Percentiles rank a stretch among this genome's conserved stretches.
These are phyloP conservation scores for Sporobolomyces phaffii DNA, from an alignment of 768 basidiomycete genomes.

Conservation along the genomic window DNA sequence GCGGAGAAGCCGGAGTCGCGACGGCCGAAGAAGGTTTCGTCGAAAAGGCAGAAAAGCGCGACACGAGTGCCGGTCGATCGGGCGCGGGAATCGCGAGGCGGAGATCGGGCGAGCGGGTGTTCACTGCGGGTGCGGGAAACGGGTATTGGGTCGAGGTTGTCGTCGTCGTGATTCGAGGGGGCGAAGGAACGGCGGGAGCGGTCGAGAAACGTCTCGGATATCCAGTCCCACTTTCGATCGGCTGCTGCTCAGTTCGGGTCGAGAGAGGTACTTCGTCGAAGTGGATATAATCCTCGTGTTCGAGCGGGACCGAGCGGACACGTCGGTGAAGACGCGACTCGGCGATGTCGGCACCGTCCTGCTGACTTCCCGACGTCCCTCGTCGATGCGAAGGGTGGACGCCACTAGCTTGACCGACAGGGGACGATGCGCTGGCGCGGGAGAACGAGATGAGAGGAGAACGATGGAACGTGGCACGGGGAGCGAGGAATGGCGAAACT, in stretches of 20 bases:
- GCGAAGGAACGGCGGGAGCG: background rate
- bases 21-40: background rate
- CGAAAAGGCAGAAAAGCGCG: constrained; percentile 23
- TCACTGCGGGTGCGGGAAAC: background rate
- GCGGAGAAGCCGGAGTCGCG: background rate
- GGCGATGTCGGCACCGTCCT: background rate
- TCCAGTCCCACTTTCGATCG: background rate
- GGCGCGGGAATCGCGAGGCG: background rate
- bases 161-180: background rate
- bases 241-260: background rate
- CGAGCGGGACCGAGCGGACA: constrained; percentile 3
- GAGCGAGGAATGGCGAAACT: constrained; percentile 4
- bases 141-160: background rate
- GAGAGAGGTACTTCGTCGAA: background rate
- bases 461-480: background rate
- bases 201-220: background rate
- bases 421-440: background rate
- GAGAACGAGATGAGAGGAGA: constrained; percentile 26
- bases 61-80: constrained; percentile 7
- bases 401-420: background rate
- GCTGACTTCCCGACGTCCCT: background rate
- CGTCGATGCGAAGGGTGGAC: background rate
- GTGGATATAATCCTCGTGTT: background rate
- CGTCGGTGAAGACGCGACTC: constrained; percentile 18
- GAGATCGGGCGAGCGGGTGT: background rate